Evolutionary conservation across 371 early-diverging fungal genomes (phyloP), one percentile per base, ranked within the genome.

Genomic region (Syncephalastrum contaminatum): DNA sequence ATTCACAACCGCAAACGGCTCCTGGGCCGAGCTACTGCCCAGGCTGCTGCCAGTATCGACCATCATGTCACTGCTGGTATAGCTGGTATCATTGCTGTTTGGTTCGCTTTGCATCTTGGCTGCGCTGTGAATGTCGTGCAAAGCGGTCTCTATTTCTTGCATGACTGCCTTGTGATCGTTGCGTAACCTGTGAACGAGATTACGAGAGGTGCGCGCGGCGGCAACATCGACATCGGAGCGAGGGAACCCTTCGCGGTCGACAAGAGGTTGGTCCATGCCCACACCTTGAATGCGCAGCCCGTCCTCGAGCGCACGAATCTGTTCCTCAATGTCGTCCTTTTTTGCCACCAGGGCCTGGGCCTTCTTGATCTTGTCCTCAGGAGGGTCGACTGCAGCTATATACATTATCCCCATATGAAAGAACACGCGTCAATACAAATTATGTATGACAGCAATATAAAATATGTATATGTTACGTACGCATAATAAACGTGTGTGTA

Each of bases 211-310:
- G 25, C 80, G 59, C 15, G 66, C 81, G 1, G 86, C 73, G 24
- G 85, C 87, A 0, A 96, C 80, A 63, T 96, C 96, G 14, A 96
- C 68, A 70, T 95, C 96, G 14, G 87, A 71, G 21, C 94, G 82
- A 4, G 97, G 96, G 62, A 90, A 96, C 0, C 96, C 95, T 10
- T 77, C 66, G 3, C 59, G 40, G 64, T 94, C 96, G 2, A 94
- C 77, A 25, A 96, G 79, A 4, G 86, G 74, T 18, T 85, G 86
- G 4, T 77, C 72, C 84, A 91, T 86, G 43, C 84, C 85, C 3
- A 90, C 85, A 43, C 85, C 84, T 58, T 91, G 87, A 70, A 68
- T 62, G 10, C 58, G 56, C 10, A 89, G 72, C 12, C 78, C 68
- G 5, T 69, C 69, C 46, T 87, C 81, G 2, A 82, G 62, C 15